phyloP scores from a whole-genome alignment of 1,139 yeast genomes.

The Lodderomyces jiufengensis region DNA sequence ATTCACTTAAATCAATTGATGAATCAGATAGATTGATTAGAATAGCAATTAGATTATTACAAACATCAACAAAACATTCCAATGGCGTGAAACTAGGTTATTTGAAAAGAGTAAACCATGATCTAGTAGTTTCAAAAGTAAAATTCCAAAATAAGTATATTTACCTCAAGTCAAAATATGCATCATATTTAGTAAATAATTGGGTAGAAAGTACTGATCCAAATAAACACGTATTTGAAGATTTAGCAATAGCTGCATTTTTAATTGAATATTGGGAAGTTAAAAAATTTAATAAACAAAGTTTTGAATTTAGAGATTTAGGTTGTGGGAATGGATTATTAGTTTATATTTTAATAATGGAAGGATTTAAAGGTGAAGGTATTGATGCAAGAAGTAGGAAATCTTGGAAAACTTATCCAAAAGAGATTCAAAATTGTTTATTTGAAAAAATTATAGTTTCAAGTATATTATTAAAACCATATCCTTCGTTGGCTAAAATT shows the following conservation, averaged over 20 bases:
- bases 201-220: slow-evolving; percentile 97
- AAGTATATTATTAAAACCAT: slow-evolving; percentile 61
- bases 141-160: slow-evolving; percentile 82
- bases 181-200: slow-evolving; percentile 66
- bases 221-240: slow-evolving; percentile 93
- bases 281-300: slow-evolving; percentile 42
- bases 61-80: slow-evolving; percentile 81
- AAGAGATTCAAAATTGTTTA: slow-evolving; percentile 51
- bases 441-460: slow-evolving; percentile 82
- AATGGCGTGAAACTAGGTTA: slow-evolving; percentile 81
- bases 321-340: slow-evolving; percentile 96
- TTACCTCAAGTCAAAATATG: slow-evolving; percentile 75
- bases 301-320: slow-evolving; percentile 75
- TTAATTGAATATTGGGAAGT: slow-evolving; percentile 82
- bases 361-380: slow-evolving; percentile 82
- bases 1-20: slow-evolving; percentile 31
- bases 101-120: slow-evolving; percentile 85
- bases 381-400: slow-evolving; percentile 88
- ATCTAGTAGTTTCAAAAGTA: slow-evolving; percentile 76
- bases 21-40: slow-evolving; percentile 64
- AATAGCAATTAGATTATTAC: slow-evolving; percentile 74
- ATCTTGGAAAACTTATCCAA: slow-evolving; percentile 78
- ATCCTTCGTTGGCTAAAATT: slow-evolving; percentile 52
- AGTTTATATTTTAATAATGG: slow-evolving; percentile 69
- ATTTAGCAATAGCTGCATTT: slow-evolving; percentile 92